Conservation (phyloP, 169 alveolate species). For the Plasmodium malariae region DNA sequence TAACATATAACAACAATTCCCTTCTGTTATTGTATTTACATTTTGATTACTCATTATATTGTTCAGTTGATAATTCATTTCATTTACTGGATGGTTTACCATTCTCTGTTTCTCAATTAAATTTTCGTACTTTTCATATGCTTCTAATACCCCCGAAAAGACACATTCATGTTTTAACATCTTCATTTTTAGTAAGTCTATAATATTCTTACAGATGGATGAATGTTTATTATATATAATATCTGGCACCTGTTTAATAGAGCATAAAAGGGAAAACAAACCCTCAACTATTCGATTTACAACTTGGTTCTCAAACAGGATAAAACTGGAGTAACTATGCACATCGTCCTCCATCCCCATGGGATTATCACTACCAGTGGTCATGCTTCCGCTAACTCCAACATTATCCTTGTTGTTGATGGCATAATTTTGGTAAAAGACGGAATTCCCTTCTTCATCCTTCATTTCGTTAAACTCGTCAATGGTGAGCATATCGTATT, state of each 20-base stretch:
- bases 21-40: constrained; percentile 38
- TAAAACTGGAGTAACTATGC: neutral
- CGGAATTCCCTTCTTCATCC: constrained; percentile 5
- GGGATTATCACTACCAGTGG: neutral
- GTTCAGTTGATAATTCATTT: constrained; percentile 70
- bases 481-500: constrained; percentile 18
- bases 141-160: constrained; percentile 50
- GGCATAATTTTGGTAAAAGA: neutral
- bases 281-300: constrained; percentile 43
- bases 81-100: constrained; percentile 57
- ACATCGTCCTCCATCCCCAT: neutral
- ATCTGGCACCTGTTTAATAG: constrained; percentile 49
- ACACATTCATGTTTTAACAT: constrained; percentile 40
- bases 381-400: neutral
- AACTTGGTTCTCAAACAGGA: constrained; percentile 19
- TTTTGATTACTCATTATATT: constrained; percentile 43
- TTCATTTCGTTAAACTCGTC: constrained; percentile 26
- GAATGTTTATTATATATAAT: constrained; percentile 57
- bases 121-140: constrained; percentile 77
- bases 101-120: constrained; percentile 75
- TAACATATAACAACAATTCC: constrained; percentile 85
- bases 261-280: constrained; percentile 36
- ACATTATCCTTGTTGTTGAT: neutral
- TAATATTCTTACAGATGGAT: constrained; percentile 38
- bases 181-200: constrained; percentile 38